These are phyloP conservation scores for Trichophyton verrucosum DNA, from an alignment of 2,329 filamentous ascomycete species.

Conservation along the genomic window DNA sequence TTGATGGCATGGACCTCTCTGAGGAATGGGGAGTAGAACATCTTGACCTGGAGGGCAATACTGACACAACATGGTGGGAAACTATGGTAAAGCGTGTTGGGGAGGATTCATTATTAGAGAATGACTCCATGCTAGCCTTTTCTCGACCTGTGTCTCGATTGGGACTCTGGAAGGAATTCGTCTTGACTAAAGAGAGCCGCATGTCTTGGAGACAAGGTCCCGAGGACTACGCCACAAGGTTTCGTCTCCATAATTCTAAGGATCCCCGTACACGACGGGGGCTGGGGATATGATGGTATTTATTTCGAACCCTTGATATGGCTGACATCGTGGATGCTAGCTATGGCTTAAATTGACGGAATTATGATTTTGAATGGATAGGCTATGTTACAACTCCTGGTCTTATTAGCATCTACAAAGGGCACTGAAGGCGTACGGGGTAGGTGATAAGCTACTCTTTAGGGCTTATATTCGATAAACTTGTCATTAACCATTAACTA, in stretches of 20 bases:
- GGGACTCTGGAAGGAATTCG: background rate
- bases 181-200: background rate
- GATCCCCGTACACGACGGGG: background rate
- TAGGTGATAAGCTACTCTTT: too few species aligned
- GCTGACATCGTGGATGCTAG: too few species aligned
- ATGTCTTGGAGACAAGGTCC: background rate
- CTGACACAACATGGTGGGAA: constrained; percentile 12
- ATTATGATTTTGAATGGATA: too few species aligned
- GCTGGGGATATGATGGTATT: background rate
- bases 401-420: too few species aligned
- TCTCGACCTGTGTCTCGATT: background rate
- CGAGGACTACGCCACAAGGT: background rate
- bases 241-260: background rate
- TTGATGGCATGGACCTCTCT: constrained; percentile 17
- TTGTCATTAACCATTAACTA: too few species aligned
- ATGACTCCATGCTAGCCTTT: background rate
- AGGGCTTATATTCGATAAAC: too few species aligned
- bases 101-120: background rate
- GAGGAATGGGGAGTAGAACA: constrained; percentile 15
- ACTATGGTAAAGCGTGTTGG: background rate
- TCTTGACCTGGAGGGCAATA: constrained; percentile 13
- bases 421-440: too few species aligned
- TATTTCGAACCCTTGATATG: too few species aligned
- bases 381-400: too few species aligned
- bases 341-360: too few species aligned